Conservation (phyloP, 139 green algal genomes). For the Chlamydomonas sphaeroides region DNA sequence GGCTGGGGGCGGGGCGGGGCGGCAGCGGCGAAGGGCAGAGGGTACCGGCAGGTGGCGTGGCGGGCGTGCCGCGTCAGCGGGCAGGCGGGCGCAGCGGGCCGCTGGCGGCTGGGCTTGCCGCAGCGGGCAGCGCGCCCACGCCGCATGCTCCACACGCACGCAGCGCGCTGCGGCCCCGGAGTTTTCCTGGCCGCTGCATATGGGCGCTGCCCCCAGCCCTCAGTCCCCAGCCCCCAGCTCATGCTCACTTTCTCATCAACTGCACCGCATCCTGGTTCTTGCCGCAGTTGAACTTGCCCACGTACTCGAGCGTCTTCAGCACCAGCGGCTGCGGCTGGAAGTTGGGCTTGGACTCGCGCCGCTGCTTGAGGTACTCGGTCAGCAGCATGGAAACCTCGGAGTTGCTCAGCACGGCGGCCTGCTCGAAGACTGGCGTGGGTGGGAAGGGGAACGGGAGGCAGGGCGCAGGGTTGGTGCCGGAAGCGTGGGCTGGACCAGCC, state of each 20-base stretch:
- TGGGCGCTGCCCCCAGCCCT: too few species aligned
- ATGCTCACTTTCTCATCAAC: conserved; percentile 9
- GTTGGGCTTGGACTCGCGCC: conserved; percentile 17
- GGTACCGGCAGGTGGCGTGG: background rate
- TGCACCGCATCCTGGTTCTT: conserved; percentile 33
- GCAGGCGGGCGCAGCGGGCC: too few species aligned
- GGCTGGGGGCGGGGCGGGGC: too few species aligned
- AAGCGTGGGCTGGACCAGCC: background rate
- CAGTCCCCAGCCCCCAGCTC: background rate
- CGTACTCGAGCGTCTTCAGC: conserved; percentile 35
- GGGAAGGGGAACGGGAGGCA: background rate
- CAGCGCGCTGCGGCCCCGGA: too few species aligned
- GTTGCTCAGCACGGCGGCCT: conserved; percentile 28
- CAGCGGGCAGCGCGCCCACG: too few species aligned
- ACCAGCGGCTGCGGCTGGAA: conserved; percentile 38
- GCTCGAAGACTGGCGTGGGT: conserved; percentile 6
- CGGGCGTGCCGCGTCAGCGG: too few species aligned
- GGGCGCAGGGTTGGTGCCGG: background rate
- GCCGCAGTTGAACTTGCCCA: conserved; percentile 43
- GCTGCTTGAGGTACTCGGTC: conserved; percentile 14
- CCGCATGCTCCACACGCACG: too few species aligned
- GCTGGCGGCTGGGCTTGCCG: too few species aligned
- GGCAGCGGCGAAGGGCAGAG: background rate
- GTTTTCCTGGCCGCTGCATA: too few species aligned
- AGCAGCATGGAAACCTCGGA: conserved; percentile 23